Evolutionary conservation across 345 rosid genomes (phyloP), one percentile per base, ranked within the genome.

Genomic region (Dimocarpus longan): DNA sequence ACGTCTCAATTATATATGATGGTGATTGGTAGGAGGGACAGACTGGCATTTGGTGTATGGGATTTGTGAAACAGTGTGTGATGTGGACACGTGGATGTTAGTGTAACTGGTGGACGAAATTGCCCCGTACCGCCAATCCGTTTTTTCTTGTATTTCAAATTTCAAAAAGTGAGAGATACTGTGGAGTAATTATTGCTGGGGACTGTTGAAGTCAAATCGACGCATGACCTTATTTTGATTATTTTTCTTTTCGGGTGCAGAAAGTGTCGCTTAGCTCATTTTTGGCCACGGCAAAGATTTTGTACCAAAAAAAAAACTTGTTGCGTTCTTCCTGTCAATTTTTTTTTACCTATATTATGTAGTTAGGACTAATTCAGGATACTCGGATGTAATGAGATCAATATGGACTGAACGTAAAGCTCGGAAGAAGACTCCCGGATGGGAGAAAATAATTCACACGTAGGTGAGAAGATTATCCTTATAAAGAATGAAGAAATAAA

Each of bases 21-120:
- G 52, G 64, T 8, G 73, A 39, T 39, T 13, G 64, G 15, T n/a
- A 8, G 5, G 21, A n/a, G 18, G 40, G 46, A 62, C 77, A 73
- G 71, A 78, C 81, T 81, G 84, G 81, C 75, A 48, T 77, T 68
- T 73, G 71, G 37, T 60, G 75, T 73, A 48, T 48, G 6, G 69
- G 3, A 9, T 42, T n/a, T n/a, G 5, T 3, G 68, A 50, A 60
- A 21, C 57, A 15, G 24, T n/a, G 4, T 26, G 56, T 37, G 71
- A 76, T 64, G 66, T 19, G 44, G 65, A 54, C 79, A 21, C 16
- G 46, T 37, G 71, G 71, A 52, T n/a, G 8, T 15, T 44, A 28
- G 3, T 16, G 57, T 16, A 43, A 8, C 1, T 28, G n/a, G 0
- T 65, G 44, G 52, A 28, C 71, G 5, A 16, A 19, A 65, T 28